Base-by-base conservation (phyloP, 2,329 filamentous ascomycete genomes). In the Didymella keratinophila region DNA sequence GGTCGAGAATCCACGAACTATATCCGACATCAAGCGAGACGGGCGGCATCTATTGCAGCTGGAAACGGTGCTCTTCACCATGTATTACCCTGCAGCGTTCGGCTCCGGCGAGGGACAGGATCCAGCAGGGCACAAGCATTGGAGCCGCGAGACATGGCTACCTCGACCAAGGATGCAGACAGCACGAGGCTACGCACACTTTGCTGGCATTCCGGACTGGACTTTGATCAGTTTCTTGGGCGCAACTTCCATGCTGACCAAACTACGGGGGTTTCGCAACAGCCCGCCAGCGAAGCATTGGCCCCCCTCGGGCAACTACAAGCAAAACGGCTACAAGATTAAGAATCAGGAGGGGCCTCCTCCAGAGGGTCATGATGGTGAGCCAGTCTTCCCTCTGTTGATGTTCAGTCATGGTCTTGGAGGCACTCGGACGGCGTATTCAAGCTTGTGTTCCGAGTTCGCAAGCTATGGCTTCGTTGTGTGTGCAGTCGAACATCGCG, bases 381-480 rank as follows among this genome's bases (percentile, higher is more conserved):
- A 74, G 58, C 84, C 85, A 0, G 78, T 62, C 4, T 89, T 89
- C 58, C 87, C 87, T 1, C 76, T 89, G 21, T 78, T 90, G 32
- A 79, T 90, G 21, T 90, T 90, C 72, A 88, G 85, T 65, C 87
- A 90, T 71, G 87, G 87, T 0, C 74, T 90, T 6, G 86, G 87
- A 5, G 87, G 86, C 0, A 88, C 85, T 2, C 77, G 86, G 45
- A 88, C 86, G 2, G 84, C 83, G 61, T 89, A 88, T 67, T 87
- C 84, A 18, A 82, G 82, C 16, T 78, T 89, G 2, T 89, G 87
- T 63, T 86, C 87, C 8, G 86, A 90, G 42, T 84, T 90, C 63
- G 87, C 87, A 0, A 87, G 85, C 67, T 86, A 88, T 63, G 86
- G 87, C 0, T 88, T 89, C 64, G 78, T 90, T 0, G 86, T 90